These are phyloP conservation scores for Candida schatavii DNA, from an alignment of 805 yeast species.

Conservation along the genomic window DNA sequence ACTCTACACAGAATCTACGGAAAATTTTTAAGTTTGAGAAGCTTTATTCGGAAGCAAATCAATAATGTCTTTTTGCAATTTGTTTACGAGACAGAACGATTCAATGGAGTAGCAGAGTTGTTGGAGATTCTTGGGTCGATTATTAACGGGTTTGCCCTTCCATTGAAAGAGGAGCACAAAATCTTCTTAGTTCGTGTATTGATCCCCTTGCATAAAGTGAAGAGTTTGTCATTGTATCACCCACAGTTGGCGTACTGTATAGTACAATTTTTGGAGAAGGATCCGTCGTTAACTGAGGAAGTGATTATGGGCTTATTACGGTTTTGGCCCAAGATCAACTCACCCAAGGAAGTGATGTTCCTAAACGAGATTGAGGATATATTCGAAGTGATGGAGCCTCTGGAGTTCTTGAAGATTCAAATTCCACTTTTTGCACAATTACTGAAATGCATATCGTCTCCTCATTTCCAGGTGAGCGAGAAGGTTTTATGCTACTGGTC, in stretches of 20 bases:
- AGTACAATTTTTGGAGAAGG: constrained; percentile 94
- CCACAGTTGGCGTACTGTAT: constrained; percentile 97
- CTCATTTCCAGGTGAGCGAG: constrained; percentile 97
- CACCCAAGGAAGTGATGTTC: constrained; percentile 95
- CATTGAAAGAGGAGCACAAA: constrained; percentile 95
- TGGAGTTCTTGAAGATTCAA: constrained; percentile 86
- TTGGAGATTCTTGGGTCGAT: constrained; percentile 94
- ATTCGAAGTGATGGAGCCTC: constrained; percentile 92
- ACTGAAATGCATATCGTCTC: constrained; percentile 88
- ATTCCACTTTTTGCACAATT: constrained; percentile 92
- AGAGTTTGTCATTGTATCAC: constrained; percentile 84
- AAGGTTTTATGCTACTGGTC: constrained; percentile 93
- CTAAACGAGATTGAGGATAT: constrained; percentile 95
- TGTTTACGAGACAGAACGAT: constrained; percentile 91
- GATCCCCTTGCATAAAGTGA: constrained; percentile 89
- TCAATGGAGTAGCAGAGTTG: constrained; percentile 93
- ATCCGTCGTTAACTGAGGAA: constrained; percentile 87
- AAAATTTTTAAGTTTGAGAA: constrained; percentile 82
- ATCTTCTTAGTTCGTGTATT: constrained; percentile 81
- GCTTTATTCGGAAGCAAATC: constrained; percentile 87
- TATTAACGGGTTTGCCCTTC: constrained; percentile 96
- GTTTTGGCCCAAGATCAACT: constrained; percentile 95
- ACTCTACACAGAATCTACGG: constrained; percentile 96
- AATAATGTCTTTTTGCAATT: constrained; percentile 91
- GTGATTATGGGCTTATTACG: constrained; percentile 91